These are phyloP conservation scores for Cardamine resedifolia DNA, from an alignment of 345 rosid genomes.

Conservation along the genomic window DNA sequence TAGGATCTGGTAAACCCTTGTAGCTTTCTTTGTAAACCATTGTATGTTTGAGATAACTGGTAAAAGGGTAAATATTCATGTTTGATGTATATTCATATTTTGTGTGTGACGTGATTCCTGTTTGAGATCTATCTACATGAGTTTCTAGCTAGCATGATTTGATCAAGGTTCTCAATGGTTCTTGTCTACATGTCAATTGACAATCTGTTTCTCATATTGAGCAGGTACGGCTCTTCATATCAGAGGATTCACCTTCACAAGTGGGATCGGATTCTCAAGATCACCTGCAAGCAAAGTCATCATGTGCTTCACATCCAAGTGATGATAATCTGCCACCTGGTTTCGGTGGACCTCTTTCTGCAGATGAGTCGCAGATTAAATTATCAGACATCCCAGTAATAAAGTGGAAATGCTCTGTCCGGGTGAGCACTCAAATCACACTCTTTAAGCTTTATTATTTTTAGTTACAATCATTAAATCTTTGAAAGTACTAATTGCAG, in stretches of 20 bases:
- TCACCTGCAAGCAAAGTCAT: constrained; percentile 88
- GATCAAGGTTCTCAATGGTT: constrained; percentile 3
- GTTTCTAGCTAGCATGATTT: constrained; percentile 11
- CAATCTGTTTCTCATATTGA: constrained; percentile 29
- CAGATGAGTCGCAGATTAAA: constrained; percentile 50
- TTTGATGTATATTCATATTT: not conserved
- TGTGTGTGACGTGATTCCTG: constrained; percentile 1
- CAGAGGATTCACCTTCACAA: constrained; percentile 90
- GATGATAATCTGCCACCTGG: constrained; percentile 91
- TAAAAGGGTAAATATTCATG: not conserved
- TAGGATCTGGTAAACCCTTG: too few relatives aligned
- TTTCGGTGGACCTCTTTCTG: constrained; percentile 65
- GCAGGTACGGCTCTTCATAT: constrained; percentile 76
- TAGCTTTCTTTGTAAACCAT: constrained; percentile 2
- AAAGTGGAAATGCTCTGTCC: constrained; percentile 72
- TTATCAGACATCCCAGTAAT: constrained; percentile 67
- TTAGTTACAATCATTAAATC: constrained; percentile 15
- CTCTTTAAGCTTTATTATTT: not conserved
- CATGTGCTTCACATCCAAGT: constrained; percentile 51
- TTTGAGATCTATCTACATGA: constrained; percentile 12
- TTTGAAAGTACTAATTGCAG: not conserved
- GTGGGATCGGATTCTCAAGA: constrained; percentile 80
- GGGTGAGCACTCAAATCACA: constrained; percentile 43
- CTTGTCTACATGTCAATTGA: constrained; percentile 17
- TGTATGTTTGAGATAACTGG: constrained; percentile 13